Evolutionary conservation across 2,329 filamentous ascomycete species (phyloP), one percentile per base, ranked within the genome.

Genomic region (Epichloe baconii): DNA sequence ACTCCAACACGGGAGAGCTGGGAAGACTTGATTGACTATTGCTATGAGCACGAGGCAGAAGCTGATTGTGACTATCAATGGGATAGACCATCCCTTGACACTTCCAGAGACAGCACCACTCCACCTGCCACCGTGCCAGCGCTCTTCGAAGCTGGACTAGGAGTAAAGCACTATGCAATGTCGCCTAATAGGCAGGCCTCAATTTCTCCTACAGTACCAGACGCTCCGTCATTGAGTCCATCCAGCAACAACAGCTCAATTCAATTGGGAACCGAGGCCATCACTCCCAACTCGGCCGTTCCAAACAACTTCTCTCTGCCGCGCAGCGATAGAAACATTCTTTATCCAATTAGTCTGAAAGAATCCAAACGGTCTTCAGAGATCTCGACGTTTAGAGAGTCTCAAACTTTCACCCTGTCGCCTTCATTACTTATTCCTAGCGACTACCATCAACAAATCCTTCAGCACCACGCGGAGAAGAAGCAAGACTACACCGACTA

Each of bases 11-110:
- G 66, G 7, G 72, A 75, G 57, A 81, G 69, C 57, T 85, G 82
- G 82, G 82, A 85, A 58, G 80, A 83, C 49, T 80, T 80, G 55
- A 84, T 85, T 54, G 82, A 85, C 60, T 85, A 83, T 63, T 83
- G 79, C 60, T 85, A 85, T 59, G 80, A 84, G 56, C 78, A 85
- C 57, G 81, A 80, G 56, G 79, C 75, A 12, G 82, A 85, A 62
- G 81, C 80, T 7, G 72, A 83, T 62, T 84, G 79, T 59, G 76
- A 84, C 54, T 84, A 82, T 57, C 75, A 80, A 44, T 84, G 80
- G 80, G 78, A 81, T 52, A 74, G 76, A 15, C 68, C 73, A 3
- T 82, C 79, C 0, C 58, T 76, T 49, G 78, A 81, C 46, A 60
- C 57, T 15, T 53, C 58, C 19, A 60, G 60, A 23, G 59, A 59